A percentile compares a stretch with the other conserved stretches of the same genome.
Evolutionary conservation across 1,284 basidiomycete species (phyloP).

Genomic region (Uromyces viciae-fabae): DNA sequence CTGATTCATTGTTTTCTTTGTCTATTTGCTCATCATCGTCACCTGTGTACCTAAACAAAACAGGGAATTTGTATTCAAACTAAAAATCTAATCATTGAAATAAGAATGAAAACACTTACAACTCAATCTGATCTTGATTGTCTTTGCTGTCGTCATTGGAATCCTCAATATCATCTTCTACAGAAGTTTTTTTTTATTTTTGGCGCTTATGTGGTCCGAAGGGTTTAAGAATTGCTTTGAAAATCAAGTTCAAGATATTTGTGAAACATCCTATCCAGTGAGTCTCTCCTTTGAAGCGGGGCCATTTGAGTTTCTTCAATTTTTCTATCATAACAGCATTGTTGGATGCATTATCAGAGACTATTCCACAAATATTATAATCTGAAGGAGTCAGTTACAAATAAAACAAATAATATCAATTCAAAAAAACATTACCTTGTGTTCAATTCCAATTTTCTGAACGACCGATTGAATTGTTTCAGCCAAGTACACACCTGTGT

Average conservation of each 20-base stretch:
- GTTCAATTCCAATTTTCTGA: not conserved
- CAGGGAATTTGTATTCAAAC: not conserved
- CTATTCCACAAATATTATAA: not conserved
- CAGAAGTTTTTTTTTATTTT: not conserved
- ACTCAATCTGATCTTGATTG: not conserved
- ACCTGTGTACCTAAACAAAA: not conserved
- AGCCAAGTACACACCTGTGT: not conserved
- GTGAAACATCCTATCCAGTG: not conserved
- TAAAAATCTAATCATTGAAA: not conserved
- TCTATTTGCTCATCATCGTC: no score
- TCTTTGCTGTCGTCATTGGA: no score
- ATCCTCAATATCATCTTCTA: not conserved
- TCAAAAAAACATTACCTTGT: no score
- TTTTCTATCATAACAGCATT: not conserved
- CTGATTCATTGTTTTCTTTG: not conserved
- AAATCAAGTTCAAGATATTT: not conserved
- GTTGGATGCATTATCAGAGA: not conserved
- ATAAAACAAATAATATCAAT: no score
- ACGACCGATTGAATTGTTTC: not conserved
- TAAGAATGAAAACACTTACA: not conserved
- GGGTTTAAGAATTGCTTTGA: not conserved
- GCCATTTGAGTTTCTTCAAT: conserved; percentile 1
- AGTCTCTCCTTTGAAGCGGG: not conserved
- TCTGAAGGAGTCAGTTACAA: no score
- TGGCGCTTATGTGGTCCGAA: not conserved